Evolutionary conservation across 192 early-diverging fungal species (phyloP).

Genomic region (Hyaloraphidium curvatum): DNA sequence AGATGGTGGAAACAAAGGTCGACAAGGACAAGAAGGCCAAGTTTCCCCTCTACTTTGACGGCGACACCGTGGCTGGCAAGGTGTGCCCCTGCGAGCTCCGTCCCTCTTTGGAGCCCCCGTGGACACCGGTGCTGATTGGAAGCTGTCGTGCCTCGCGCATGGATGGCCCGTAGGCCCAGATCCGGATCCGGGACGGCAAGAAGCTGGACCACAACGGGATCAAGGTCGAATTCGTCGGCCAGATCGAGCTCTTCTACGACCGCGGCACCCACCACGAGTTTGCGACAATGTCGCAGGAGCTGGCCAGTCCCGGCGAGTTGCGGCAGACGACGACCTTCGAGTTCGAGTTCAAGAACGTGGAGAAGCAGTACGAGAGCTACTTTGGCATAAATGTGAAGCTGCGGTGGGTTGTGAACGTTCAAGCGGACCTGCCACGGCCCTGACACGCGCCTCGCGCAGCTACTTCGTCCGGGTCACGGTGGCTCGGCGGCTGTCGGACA

Average conservation of each 20-base stretch:
- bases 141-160: neutral
- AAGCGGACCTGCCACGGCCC: neutral
- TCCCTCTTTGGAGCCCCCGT: neutral
- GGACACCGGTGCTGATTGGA: neutral
- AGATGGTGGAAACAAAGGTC: slow-evolving; percentile 81
- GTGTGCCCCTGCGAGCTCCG: slow-evolving; percentile 27
- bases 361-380: slow-evolving; percentile 97
- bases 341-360: slow-evolving; percentile 99
- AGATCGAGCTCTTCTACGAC: slow-evolving; percentile 93
- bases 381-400: slow-evolving; percentile 96
- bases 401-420: slow-evolving; percentile 20
- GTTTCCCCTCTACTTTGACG: slow-evolving; percentile 91
- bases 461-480: slow-evolving; percentile 93
- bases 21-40: slow-evolving; percentile 82
- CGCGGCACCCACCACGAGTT: slow-evolving; percentile 91
- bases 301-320: slow-evolving; percentile 85
- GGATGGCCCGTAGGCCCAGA: slow-evolving; percentile 30
- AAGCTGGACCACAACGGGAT: slow-evolving; percentile 94
- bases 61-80: slow-evolving; percentile 83
- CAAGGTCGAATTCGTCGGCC: slow-evolving; percentile 96
- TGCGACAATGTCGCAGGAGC: slow-evolving; percentile 75
- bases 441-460: slow-evolving; percentile 11
- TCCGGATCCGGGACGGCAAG: slow-evolving; percentile 72
- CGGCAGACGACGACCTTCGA: slow-evolving; percentile 57
- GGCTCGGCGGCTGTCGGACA: slow-evolving; percentile 64